Evolutionary conservation across 148 eudicot genomes (phyloP).

Genomic region (Vaccinium macrocarpon): DNA sequence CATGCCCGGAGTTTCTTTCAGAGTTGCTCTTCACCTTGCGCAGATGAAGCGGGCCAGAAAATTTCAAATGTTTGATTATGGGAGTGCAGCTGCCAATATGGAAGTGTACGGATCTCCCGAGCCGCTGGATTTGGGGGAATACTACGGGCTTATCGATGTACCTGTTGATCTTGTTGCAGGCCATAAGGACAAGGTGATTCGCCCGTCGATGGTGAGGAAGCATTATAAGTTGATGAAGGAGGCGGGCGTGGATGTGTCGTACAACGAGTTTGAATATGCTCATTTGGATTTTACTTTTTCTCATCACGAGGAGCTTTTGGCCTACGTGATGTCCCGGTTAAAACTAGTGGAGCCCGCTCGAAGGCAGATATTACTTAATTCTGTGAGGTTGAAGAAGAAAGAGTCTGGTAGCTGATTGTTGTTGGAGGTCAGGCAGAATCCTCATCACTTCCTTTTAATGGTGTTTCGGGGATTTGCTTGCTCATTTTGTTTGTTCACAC

Average conservation of each 20-base stretch:
- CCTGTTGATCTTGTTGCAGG: constrained; percentile 96
- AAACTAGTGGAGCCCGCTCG: constrained; percentile 55
- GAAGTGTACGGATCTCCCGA: constrained; percentile 66
- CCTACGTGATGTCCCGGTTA: constrained; percentile 81
- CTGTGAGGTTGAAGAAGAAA: constrained; percentile 30
- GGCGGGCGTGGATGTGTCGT: constrained; percentile 67
- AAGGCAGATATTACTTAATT: constrained; percentile 19
- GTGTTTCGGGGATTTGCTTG: constrained; percentile 7
- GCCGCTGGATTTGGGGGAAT: constrained; percentile 76
- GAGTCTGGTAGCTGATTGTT: not conserved
- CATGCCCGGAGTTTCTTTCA: constrained; percentile 89
- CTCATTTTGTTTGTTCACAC: constrained; percentile 3
- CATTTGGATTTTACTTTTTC: constrained; percentile 95
- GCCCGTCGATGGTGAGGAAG: constrained; percentile 82
- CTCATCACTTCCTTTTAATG: constrained; percentile 17
- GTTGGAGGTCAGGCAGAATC: not conserved
- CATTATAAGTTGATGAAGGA: constrained; percentile 68
- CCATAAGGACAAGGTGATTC: constrained; percentile 77
- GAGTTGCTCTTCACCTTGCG: constrained; percentile 82
- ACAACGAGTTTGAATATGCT: constrained; percentile 82
- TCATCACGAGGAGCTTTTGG: constrained; percentile 85
- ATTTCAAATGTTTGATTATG: constrained; percentile 89
- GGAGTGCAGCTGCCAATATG: constrained; percentile 60
- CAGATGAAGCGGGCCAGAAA: constrained; percentile 70
- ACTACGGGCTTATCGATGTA: constrained; percentile 65